Base-by-base conservation (phyloP, 2,329 filamentous ascomycete genomes). In the Phoma sp. region DNA sequence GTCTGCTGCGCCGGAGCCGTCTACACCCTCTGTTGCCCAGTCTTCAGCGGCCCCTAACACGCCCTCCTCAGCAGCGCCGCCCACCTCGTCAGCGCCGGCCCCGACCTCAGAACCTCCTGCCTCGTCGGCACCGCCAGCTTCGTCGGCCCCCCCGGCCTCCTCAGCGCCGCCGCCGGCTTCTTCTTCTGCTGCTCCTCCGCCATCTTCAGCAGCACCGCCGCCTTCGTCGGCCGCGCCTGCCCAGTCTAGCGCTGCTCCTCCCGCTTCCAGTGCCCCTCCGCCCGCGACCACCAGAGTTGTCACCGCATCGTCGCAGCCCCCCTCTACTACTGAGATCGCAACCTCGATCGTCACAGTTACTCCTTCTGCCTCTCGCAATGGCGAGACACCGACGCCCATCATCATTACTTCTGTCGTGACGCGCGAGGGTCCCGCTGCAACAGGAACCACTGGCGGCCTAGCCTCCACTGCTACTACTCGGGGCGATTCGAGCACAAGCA, bases 331-430 rank as follows among this genome's bases (percentile, higher is more conserved):
- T 10, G 57, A 58, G n/a, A 42, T 66, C 8, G 50, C 47, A 25
- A 66, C 64, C 5, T 60, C 65, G 2, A 25, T 70, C 25, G 60
- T 65, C 11, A 47, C 64, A 27, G 43, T 70, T 43, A 71, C 68
- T 4, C 64, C 62, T 3, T 46, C 61, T 11, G 41, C 63, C 7
- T 51, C 66, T 7, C 37, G 41, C 22, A 29, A 55, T 4, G 66
- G 66, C 25, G 61, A 68, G 46, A 60, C 61, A 2, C 61, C 64
- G 1, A 55, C 57, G 22, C 41, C 59, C 41, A 54, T 65, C 35
- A 51, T 61, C 45, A 58, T 66, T 37, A 62, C 62, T 3, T 59
- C 60, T 3, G 29, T 54, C 33, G 40, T 65, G 22, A 58, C 60
- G 1, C 55, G 55, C 30, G 55, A 50, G 55, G 45, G 32, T 25